phyloP scores from a whole-genome alignment of 106 monocot genomes.

The Dioscorea zingiberensis region DNA sequence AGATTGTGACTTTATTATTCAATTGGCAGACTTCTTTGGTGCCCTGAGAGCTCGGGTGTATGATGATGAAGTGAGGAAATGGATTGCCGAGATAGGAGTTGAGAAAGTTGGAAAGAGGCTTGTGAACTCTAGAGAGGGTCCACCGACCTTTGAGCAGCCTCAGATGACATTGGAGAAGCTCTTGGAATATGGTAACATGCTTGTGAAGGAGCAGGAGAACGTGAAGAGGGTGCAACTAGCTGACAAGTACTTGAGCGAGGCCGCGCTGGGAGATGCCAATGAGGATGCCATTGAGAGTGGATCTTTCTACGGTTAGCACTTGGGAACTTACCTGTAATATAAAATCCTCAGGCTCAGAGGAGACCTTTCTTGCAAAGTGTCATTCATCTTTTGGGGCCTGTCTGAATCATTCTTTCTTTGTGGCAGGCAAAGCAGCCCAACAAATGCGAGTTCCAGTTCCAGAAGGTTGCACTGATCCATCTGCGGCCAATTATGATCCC shows the following conservation, averaged over 20 bases:
- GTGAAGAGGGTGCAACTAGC: constrained; percentile 74
- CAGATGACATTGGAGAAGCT: constrained; percentile 56
- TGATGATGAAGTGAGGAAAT: constrained; percentile 65
- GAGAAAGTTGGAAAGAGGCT: constrained; percentile 45
- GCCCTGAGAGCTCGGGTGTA: constrained; percentile 65
- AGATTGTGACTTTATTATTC: background rate
- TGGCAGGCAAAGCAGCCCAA: constrained; percentile 60
- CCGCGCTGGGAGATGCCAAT: constrained; percentile 72
- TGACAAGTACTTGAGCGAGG: constrained; percentile 57
- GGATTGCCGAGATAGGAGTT: constrained; percentile 41
- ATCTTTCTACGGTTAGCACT: constrained; percentile 28
- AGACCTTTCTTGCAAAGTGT: no score
- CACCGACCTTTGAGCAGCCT: constrained; percentile 55
- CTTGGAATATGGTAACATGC: constrained; percentile 63
- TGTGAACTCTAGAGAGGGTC: constrained; percentile 58
- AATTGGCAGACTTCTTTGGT: constrained; percentile 50
- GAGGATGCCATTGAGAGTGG: constrained; percentile 38
- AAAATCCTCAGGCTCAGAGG: no score
- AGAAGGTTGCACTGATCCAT: constrained; percentile 53
- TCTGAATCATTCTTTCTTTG: background rate
- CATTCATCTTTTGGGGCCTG: no score
- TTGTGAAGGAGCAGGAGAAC: constrained; percentile 67
- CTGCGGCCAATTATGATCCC: constrained; percentile 48
- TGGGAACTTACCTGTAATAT: background rate
- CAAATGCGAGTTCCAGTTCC: constrained; percentile 52